Evolutionary conservation across 331 rosid species (phyloP).

Genomic region (Arachis monticola): DNA sequence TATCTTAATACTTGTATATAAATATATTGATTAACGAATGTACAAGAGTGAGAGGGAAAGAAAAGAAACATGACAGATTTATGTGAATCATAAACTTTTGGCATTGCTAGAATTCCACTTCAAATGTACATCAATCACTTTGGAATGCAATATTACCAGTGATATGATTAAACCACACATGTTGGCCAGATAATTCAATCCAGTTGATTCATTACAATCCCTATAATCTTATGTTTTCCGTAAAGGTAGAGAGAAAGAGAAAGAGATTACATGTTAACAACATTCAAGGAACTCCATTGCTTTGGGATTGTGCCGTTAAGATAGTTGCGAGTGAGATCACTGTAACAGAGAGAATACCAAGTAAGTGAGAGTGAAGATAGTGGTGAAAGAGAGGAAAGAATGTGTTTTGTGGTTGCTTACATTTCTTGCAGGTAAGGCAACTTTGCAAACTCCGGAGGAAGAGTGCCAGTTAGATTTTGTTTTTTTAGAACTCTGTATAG

Average conservation of each 20-base stretch:
- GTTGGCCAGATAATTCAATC: too few species aligned
- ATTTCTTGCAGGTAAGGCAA: constrained; percentile 60
- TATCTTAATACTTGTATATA: too few species aligned
- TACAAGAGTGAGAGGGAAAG: neutral
- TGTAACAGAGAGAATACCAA: constrained; percentile 10
- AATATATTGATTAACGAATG: too few species aligned
- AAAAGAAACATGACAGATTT: too few species aligned
- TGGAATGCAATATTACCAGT: too few species aligned
- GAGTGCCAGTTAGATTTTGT: constrained; percentile 53
- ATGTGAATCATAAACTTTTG: too few species aligned
- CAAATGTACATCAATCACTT: too few species aligned
- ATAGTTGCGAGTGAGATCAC: constrained; percentile 73
- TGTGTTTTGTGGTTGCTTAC: constrained; percentile 40
- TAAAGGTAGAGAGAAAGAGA: neutral
- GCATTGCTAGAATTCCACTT: too few species aligned
- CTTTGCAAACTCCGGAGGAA: constrained; percentile 56
- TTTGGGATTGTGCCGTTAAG: constrained; percentile 74
- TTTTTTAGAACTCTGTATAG: too few species aligned
- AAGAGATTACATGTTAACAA: constrained; percentile 43
- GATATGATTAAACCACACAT: too few species aligned
- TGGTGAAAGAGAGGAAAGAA: neutral
- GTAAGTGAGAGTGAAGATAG: constrained; percentile 5
- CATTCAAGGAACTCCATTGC: constrained; percentile 51
- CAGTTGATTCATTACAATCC: too few species aligned
- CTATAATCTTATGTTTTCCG: too few species aligned